Percentiles rank a stretch among this genome's conserved stretches.
phyloP scores from a whole-genome alignment of 257 asterid genomes.

The Nicotiana tabacum region DNA sequence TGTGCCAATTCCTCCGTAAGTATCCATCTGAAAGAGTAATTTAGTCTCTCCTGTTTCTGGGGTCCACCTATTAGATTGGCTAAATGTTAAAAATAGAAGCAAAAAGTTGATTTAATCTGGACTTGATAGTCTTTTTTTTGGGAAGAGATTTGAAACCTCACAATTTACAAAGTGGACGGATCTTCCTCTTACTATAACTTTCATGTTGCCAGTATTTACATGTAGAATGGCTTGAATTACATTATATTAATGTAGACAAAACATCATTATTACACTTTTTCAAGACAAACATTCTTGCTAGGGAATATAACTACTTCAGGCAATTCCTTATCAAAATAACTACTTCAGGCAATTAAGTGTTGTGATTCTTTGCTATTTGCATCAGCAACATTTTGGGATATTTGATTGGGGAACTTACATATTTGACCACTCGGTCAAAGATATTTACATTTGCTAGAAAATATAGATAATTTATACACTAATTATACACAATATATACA shows the following conservation, averaged over 20 bases:
- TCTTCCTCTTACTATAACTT: not conserved
- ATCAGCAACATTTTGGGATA: not conserved
- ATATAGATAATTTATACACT: too few species aligned
- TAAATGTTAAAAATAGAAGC: not conserved
- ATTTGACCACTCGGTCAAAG: too few species aligned
- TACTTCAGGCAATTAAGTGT: not conserved
- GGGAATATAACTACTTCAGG: not conserved
- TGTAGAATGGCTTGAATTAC: not conserved
- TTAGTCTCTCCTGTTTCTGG: not conserved
- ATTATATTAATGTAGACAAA: not conserved
- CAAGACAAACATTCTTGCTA: not conserved
- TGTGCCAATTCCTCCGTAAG: conserved; percentile 94
- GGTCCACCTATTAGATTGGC: not conserved
- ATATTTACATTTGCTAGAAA: too few species aligned
- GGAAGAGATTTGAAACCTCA: not conserved
- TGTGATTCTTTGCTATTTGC: not conserved
- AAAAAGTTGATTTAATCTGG: not conserved
- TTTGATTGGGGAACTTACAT: not conserved
- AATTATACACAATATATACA: too few species aligned
- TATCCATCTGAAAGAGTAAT: not conserved
- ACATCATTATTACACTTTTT: not conserved
- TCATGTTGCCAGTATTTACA: not conserved
- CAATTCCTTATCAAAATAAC: not conserved
- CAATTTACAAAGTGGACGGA: not conserved
- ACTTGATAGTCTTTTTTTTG: not conserved